Evolutionary conservation across 805 yeast species (phyloP).

Genomic region (Komagataella mondaviorum): DNA sequence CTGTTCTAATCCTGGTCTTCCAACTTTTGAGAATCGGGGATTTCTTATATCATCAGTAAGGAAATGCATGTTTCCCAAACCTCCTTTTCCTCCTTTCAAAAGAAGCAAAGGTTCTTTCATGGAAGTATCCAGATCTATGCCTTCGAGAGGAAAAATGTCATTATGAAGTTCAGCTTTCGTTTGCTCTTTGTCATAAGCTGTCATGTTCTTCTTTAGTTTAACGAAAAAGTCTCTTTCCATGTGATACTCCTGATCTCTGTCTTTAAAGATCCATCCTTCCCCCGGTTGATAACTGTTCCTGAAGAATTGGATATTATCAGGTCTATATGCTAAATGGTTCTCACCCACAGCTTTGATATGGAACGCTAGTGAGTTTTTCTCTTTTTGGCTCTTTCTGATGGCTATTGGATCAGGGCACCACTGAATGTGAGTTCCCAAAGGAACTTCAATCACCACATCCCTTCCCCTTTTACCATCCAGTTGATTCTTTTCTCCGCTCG

Average conservation of each 20-base stretch:
- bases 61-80: conserved; percentile 94
- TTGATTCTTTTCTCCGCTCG: conserved; percentile 59
- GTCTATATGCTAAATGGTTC: conserved; percentile 10
- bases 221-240: conserved; percentile 50
- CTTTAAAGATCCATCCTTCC: conserved; percentile 83
- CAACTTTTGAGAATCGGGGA: conserved; percentile 78
- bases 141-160: conserved; percentile 73
- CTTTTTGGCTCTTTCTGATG: conserved; percentile 17
- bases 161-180: conserved; percentile 40
- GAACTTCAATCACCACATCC: conserved; percentile 72
- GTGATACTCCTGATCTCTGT: conserved; percentile 62
- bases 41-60: conserved; percentile 72
- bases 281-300: conserved; percentile 57
- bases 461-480: conserved; percentile 79
- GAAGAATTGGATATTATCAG: conserved; percentile 40
- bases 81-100: conserved; percentile 83
- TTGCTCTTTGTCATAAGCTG: conserved; percentile 45
- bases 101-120: conserved; percentile 56
- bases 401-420: conserved; percentile 71
- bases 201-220: conserved; percentile 50
- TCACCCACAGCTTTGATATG: conserved; percentile 15
- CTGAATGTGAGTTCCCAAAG: conserved; percentile 77
- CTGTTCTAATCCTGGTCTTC: conserved; percentile 56
- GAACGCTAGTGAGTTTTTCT: conserved; percentile 10
- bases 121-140: conserved; percentile 56